Base-by-base conservation (phyloP, 2,329 filamentous ascomycete genomes). In the Tricladium varicosporioides region DNA sequence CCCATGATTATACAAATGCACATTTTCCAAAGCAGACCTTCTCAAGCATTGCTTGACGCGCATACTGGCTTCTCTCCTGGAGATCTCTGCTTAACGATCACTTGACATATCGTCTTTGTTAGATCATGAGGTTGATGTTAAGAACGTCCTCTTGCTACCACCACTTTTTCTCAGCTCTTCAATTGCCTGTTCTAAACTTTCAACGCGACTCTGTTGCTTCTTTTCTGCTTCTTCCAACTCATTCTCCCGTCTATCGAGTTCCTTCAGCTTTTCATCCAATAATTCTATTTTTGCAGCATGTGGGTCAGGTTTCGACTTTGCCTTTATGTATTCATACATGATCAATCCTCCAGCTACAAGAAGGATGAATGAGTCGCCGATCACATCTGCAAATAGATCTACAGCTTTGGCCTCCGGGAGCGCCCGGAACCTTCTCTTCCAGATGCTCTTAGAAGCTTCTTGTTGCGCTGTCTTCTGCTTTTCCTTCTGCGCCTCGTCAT, bases 371-470 rank as follows among this genome's bases (percentile, higher is more conserved):
- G 75, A 73, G 62, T 87, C 84, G 43, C 84, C 84, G 50, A 84
- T 73, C 14, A 87, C 84, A 65, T 87, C 84, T 44, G 84, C 85
- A 64, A 87, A 87, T 7, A 87, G 72, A 65, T 87, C 84, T 10
- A 87, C 84, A 8, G 84, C 84, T 71, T 87, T 87, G 14, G 71
- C 76, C 67, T 87, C 84, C 9, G 84, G 83, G n/a, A 87, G 72
- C 5, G 83, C 71, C 51, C 84, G 75, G 67, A 87, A 87, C 66
- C 81, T 83, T 57, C 84, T 80, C 58, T 68, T 79, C 84, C 85
- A 87, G 10, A 87, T 73, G 63, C 78, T 86, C 46, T 76, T 75
- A 63, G 63, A 70, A 65, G 56, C 60, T 27, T 68, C 69, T 19
- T 64, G 70, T 48, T 51, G 65, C 13, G 58, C 54, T 22, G 60